Evolutionary conservation across 768 basidiomycete genomes (phyloP).

Genomic region (Lactarius sanguifluus): DNA sequence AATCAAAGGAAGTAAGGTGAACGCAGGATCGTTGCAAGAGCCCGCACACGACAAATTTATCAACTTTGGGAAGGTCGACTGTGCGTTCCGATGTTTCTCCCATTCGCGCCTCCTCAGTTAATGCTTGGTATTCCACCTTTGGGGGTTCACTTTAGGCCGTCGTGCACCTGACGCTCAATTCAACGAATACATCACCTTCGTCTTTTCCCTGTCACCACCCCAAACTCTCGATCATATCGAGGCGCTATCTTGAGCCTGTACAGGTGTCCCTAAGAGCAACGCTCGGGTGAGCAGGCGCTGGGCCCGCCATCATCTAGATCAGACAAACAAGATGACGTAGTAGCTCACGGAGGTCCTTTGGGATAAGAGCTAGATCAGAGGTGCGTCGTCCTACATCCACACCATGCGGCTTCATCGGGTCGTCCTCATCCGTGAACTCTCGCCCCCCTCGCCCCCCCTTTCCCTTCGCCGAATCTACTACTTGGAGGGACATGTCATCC

Average conservation of each 20-base stretch:
- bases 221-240: slow-evolving; percentile 63
- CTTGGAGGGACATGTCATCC: slow-evolving; percentile 87
- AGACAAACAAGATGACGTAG: slow-evolving; percentile 66
- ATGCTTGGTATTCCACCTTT: no score
- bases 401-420: not conserved
- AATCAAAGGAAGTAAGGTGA: no score
- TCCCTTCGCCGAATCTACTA: slow-evolving; percentile 77
- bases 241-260: slow-evolving; percentile 78
- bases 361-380: slow-evolving; percentile 86
- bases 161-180: no score
- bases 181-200: no score
- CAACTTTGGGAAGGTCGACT: no score
- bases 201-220: no score
- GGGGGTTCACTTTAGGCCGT: no score
- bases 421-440: no score
- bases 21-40: no score
- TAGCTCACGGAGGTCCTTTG: slow-evolving; percentile 74
- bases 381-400: slow-evolving; percentile 42
- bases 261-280: slow-evolving; percentile 51
- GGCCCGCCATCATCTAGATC: slow-evolving; percentile 65
- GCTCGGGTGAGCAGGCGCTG: slow-evolving; percentile 82
- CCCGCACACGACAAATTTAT: no score
- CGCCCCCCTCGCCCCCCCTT: slow-evolving; percentile 37
- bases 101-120: no score
- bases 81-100: no score